Base-by-base conservation (phyloP, 768 basidiomycete species). In the Pulveroboletus ravenelii region DNA sequence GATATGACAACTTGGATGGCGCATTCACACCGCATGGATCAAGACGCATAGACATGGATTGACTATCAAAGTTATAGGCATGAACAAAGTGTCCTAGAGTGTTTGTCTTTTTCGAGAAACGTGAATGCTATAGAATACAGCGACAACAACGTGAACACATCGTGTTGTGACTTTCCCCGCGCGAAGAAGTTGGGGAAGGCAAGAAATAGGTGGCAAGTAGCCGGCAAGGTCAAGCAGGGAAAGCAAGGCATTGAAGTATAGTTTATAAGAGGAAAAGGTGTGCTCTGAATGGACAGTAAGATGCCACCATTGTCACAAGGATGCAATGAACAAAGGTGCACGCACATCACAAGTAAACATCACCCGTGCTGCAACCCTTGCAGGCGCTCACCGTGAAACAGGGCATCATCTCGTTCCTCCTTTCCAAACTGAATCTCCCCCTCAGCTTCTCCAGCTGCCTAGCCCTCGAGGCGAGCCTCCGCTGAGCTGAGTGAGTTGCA, bases 391-490 rank as follows among this genome's bases (percentile, higher is more conserved):
- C 60, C 58, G 45, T 56, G 23, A 37, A 59, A 55, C 62, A 66
- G 3, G 54, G 51, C 12, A 32, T 41, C 14, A 39, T 56, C 40
- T 56, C 64, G 12, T 45, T 45, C 18, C 53, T 50, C 51, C 43
- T 53, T 51, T 75, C 72, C 31, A 68, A 62, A 58, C 77, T 72
- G 62, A 90, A 68, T 55, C 82, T 78, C 30, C 65, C 60, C 63
- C 73, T 75, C 58, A 90, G 68, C 67, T 78, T 81, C 62, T 79
- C 78, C 58, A 90, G 65, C 65, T 91, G 89, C 55, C 72, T 77
- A 59, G 83, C 77, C 62, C 78, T 84, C 25, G 82, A 75, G 41
- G 87, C 82, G 61, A 74, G 87, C 51, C 50, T 69, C 67, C 53
- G 69, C 59, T 60, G 55, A 41, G 48, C 53, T 41, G 52, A 41